Evolutionary conservation across 1,284 basidiomycete genomes (phyloP).

Genomic region (Pseudozyma sp.): DNA sequence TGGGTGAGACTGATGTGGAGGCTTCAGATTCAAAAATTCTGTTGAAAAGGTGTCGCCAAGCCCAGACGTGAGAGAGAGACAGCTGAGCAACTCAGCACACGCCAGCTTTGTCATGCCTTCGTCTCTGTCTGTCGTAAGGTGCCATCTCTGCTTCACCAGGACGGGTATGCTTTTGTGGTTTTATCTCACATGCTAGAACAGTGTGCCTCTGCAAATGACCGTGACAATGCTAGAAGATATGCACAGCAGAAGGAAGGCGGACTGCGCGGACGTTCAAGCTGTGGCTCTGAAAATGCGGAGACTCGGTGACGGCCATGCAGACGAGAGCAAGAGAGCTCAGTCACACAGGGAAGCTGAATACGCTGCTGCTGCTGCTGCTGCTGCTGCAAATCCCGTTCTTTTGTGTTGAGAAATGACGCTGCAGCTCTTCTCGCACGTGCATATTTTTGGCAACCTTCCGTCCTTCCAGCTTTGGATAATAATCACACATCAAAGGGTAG

Average conservation of each 20-base stretch:
- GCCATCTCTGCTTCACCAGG: not conserved
- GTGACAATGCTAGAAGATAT: not conserved
- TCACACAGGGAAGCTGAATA: too few species aligned
- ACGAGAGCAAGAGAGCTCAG: not conserved
- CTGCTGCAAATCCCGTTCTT: too few species aligned
- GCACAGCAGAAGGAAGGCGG: too few species aligned
- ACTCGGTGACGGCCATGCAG: not conserved
- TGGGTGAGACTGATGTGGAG: conserved; percentile 21
- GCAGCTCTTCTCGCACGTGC: conserved; percentile 18
- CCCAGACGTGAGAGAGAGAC: not conserved
- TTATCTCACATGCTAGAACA: not conserved
- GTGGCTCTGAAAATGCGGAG: not conserved
- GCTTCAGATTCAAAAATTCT: conserved; percentile 7
- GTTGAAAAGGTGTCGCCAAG: not conserved
- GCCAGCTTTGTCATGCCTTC: conserved; percentile 19
- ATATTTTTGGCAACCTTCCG: not conserved
- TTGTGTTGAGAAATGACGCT: conserved; percentile 15
- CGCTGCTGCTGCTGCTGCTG: too few species aligned
- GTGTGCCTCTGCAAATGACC: too few species aligned
- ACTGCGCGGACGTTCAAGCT: not conserved
- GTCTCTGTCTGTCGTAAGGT: not conserved
- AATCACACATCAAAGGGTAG: not conserved
- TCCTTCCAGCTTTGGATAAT: conserved; percentile 1
- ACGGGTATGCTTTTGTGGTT: not conserved
- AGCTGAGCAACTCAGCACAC: not conserved